Base-by-base conservation (phyloP, 148 eudicot species). In the Cornus controversa region DNA sequence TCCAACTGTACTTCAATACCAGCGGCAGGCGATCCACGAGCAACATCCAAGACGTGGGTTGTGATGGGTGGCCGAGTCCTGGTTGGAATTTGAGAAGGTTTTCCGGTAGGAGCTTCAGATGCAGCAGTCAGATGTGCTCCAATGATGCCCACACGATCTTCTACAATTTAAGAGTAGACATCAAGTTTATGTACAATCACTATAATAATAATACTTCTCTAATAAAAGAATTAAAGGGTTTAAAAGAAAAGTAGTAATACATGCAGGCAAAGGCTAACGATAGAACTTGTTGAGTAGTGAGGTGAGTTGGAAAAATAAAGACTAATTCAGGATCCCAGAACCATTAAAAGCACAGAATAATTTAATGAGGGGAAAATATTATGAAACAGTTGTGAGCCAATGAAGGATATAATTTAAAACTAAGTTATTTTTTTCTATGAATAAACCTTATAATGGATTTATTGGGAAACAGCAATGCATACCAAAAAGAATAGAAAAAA, bases 41-140 rank as follows among this genome's bases (percentile, higher is more conserved):
- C 90, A 75, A 87, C 71, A 67, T 96, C 99, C 63, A 96, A 78
- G 73, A 96, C 84, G 72, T 96, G 98, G 77, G 98, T 93, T 29
- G 99, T 96, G 83, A 96, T 92, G 10, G 97, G 99, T 67, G 97
- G 98, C 9, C 97, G 90, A 71, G 82, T 93, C 78, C 97, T 85
- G 58, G 85, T 85, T 3, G 90, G 76, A 65, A 77, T 25, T 79
- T 79, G 80, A 53, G 90, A 66, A 45, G 74, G 84, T 69, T 80
- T 80, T 69, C 40, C 77, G 14, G 45, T 66, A 71, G 89, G 60
- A 79, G 88, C 26, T 68, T 76, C 78, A 9, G 82, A 79, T 67
- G 92, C 22, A 72, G 90, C 77, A 27, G 89, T 77, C 66, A 96
- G 80, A 86, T 93, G 99, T 42, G 92, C 84, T 77, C 94, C 93